Conservation (phyloP, 2,329 filamentous ascomycete genomes). For the Sporothrix inflata region DNA sequence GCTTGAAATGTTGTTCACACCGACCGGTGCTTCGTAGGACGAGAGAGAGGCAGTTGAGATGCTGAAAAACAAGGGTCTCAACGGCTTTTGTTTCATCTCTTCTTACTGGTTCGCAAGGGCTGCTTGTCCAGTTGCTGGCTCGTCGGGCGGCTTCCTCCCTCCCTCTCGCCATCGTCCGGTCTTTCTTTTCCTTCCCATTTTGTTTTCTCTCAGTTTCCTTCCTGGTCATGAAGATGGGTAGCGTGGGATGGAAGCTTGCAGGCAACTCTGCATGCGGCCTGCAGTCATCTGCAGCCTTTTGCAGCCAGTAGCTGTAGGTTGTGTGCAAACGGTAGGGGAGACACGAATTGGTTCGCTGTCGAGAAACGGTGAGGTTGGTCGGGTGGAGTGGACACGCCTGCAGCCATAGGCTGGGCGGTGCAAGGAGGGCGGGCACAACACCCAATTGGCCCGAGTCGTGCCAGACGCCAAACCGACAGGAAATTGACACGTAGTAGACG, state of each 20-base stretch:
- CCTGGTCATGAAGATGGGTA: neutral
- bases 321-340: constrained; percentile 31
- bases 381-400: constrained; percentile 22
- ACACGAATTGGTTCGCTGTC: constrained; percentile 39
- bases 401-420: constrained; percentile 25
- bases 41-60: constrained; percentile 8
- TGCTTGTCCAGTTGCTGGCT: neutral
- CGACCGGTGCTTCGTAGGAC: constrained; percentile 26
- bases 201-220: neutral
- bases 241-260: constrained; percentile 21
- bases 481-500: constrained; percentile 37
- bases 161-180: neutral
- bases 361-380: constrained; percentile 33
- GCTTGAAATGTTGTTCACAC: neutral
- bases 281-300: constrained; percentile 4
- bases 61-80: constrained; percentile 24
- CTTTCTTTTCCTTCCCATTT: neutral
- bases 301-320: constrained; percentile 28
- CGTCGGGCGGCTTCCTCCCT: neutral
- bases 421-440: constrained; percentile 23
- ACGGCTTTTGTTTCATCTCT: constrained; percentile 29
- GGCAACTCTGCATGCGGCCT: constrained; percentile 15
- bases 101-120: constrained; percentile 30
- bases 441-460: constrained; percentile 28
- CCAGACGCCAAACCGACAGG: constrained; percentile 36